These are phyloP conservation scores for Xylariaceae sp. DNA, from an alignment of 2,329 filamentous ascomycete species.

Conservation along the genomic window DNA sequence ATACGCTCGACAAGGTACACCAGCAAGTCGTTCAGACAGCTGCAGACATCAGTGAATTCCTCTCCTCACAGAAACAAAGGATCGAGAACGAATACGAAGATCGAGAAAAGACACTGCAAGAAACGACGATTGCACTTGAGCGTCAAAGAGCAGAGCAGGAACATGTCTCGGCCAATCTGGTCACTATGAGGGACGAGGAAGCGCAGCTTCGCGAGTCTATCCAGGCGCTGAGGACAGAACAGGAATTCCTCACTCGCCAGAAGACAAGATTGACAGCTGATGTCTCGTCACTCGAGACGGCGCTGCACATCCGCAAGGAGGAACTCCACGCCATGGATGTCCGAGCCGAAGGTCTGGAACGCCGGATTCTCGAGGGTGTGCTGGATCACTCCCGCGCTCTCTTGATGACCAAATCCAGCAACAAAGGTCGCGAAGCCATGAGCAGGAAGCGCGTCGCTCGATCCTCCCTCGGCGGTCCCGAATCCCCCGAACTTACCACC, in stretches of 20 bases:
- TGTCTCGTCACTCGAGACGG: constrained; percentile 86
- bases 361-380: constrained; percentile 88
- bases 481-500: constrained; percentile 8
- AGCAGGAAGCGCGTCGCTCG: constrained; percentile 51
- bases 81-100: constrained; percentile 75
- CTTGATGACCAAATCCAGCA: constrained; percentile 65
- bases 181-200: constrained; percentile 49
- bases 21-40: constrained; percentile 81
- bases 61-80: constrained; percentile 70
- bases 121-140: constrained; percentile 76
- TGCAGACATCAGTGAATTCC: constrained; percentile 76
- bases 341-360: constrained; percentile 83
- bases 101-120: constrained; percentile 73
- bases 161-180: constrained; percentile 54
- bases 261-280: constrained; percentile 80
- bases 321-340: constrained; percentile 88
- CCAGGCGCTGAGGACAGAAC: constrained; percentile 58
- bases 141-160: constrained; percentile 58
- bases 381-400: constrained; percentile 93
- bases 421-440: constrained; percentile 51
- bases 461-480: constrained; percentile 38
- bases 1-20: constrained; percentile 84
- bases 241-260: constrained; percentile 71
- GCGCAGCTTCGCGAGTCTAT: constrained; percentile 52
- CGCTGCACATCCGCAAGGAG: constrained; percentile 80